Percentiles rank a stretch among this genome's conserved stretches.
These are phyloP conservation scores for Dichomitus squalens DNA, from an alignment of 1,284 basidiomycete species.

Conservation along the genomic window DNA sequence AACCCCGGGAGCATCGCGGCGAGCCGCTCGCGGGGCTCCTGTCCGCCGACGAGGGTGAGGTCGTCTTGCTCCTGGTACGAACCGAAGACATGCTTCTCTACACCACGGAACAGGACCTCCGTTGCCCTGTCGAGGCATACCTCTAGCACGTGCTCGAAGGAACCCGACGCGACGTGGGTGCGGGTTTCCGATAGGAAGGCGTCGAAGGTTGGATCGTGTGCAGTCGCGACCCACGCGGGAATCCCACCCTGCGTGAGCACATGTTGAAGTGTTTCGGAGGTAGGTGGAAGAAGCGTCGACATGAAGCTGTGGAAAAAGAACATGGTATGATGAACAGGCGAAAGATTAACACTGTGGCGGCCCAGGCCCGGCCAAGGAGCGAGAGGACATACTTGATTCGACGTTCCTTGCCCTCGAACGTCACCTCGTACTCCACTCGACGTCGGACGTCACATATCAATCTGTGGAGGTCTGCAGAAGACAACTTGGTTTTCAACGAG, in stretches of 20 bases:
- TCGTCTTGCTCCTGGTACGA: conserved; percentile 24
- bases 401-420: conserved; percentile 61
- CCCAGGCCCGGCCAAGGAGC: not conserved
- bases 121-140: conserved; percentile 71
- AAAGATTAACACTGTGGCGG: not conserved
- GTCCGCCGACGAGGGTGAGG: conserved; percentile 10
- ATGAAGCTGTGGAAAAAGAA: conserved; percentile 54
- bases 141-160: conserved; percentile 72
- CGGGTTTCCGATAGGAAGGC: conserved; percentile 73
- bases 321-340: conserved; percentile 1
- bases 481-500: conserved; percentile 76
- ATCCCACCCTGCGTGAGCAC: conserved; percentile 69
- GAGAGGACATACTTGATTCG: conserved; percentile 51
- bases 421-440: conserved; percentile 72
- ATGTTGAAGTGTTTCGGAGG: conserved; percentile 65
- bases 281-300: conserved; percentile 74
- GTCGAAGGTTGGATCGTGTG: conserved; percentile 55
- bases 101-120: conserved; percentile 51
- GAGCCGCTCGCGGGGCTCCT: conserved; percentile 40
- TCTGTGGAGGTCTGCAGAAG: conserved; percentile 65
- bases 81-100: conserved; percentile 60
- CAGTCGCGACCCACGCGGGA: conserved; percentile 28
- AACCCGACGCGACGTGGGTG: conserved; percentile 61
- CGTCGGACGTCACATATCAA: conserved; percentile 72
- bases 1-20: conserved; percentile 80